Base-by-base conservation (phyloP, 2,329 filamentous ascomycete genomes). In the Xylaria sp. region DNA sequence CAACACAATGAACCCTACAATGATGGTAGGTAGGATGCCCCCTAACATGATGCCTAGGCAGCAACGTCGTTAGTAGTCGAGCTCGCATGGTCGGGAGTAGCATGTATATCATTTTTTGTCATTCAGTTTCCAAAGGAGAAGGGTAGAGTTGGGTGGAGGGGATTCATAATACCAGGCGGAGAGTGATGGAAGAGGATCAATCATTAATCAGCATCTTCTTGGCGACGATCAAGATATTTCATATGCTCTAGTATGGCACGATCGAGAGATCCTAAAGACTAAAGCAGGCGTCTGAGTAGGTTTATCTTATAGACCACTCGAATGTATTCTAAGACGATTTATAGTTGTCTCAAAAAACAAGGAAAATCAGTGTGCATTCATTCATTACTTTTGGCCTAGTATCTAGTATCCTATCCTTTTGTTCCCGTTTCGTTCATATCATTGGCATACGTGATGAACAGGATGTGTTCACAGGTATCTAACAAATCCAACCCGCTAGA, bases 401-500 rank as follows among this genome's bases (percentile, higher is more conserved):
- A 43, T 63, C 58, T 50, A 30, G 41, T 67, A 43, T 63, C 57
- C 58, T 18, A 28, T 39, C 50, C 48, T 53, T 61, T 66, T 52
- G 18, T 62, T 50, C 39, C 46, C 39, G 13, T 66, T 70, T 64
- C 59, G 34, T 66, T 56, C 36, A 61, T 20, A 55, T 69, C 60
- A 64, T 67, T 65, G 58, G 59, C 69, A 61, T 43, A 57, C 59
- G 30, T 30, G 32, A 48, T 58, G 28, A 55, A 36, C 13, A 59
- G 46, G 20, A 28, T 52, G 52, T 45, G 12, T 61, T 28, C 58
- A 34, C 53, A 45, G 36, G 18, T 50, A 56, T 60, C 34, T 57
- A 9, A 20, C 39, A 45, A 12, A n/a, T 23, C 36, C 30, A 13
- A 2, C 34, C 43, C 10, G 6, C 25, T 71, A 78, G 66, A 78